Conservation (phyloP, 2,329 filamentous ascomycete species). For the Curvularia spicifera region DNA sequence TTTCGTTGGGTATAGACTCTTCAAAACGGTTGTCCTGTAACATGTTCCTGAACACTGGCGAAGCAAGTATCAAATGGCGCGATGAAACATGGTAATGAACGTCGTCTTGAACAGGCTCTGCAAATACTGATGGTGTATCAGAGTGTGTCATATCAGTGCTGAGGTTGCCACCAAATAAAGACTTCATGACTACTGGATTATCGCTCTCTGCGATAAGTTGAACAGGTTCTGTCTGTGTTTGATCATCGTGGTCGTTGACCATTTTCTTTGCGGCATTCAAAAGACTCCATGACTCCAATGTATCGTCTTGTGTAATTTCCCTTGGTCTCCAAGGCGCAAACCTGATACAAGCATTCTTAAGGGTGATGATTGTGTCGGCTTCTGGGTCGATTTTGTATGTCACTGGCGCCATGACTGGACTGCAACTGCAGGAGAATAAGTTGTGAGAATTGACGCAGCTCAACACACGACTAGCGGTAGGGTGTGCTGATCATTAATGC, state of each 20-base stretch:
- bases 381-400: slow-evolving; percentile 4
- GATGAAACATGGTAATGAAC: slow-evolving; percentile 10
- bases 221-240: neutral
- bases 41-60: neutral
- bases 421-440: too few relatives aligned
- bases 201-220: neutral
- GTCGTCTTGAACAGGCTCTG: neutral
- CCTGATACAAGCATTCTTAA: neutral
- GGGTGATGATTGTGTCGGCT: slow-evolving; percentile 4
- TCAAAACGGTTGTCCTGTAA: neutral
- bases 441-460: neutral
- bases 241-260: neutral
- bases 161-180: neutral
- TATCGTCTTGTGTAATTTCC: neutral
- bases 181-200: neutral
- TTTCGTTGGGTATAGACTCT: neutral
- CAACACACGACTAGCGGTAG: neutral
- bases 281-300: neutral
- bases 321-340: slow-evolving; percentile 4
- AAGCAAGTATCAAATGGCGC: slow-evolving; percentile 7
- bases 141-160: neutral
- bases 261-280: neutral
- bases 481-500: neutral
- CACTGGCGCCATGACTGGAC: neutral
- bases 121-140: neutral